These are phyloP conservation scores for Musa itinerans DNA, from an alignment of 176 grass and related monocot species.

Conservation along the genomic window DNA sequence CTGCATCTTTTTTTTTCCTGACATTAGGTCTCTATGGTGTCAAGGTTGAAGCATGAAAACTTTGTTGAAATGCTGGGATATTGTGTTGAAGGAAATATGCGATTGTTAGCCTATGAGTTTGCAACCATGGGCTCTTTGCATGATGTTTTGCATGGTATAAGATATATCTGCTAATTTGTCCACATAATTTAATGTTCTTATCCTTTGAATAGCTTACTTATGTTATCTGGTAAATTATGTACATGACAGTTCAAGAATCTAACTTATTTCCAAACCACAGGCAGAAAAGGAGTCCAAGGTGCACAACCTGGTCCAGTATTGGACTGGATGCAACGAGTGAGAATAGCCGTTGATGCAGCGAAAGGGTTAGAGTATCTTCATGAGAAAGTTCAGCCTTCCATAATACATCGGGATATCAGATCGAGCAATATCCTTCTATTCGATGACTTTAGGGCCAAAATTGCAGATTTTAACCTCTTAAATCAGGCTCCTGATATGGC, in stretches of 20 bases:
- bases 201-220: neutral
- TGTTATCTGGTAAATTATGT: no score
- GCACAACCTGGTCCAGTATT: constrained; percentile 62
- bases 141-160: constrained; percentile 72
- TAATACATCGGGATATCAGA: constrained; percentile 67
- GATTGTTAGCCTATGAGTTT: constrained; percentile 59
- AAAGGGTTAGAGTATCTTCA: constrained; percentile 71
- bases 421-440: constrained; percentile 71
- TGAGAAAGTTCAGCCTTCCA: constrained; percentile 66
- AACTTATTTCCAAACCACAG: constrained; percentile 21
- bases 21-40: constrained; percentile 46
- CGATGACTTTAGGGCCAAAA: constrained; percentile 71
- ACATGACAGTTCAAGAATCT: neutral
- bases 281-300: constrained; percentile 68
- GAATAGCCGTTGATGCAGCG: constrained; percentile 63
- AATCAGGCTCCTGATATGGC: constrained; percentile 81
- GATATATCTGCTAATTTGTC: neutral
- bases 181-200: neutral
- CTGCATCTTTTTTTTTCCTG: neutral
- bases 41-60: constrained; percentile 53
- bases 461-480: constrained; percentile 67
- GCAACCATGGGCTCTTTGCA: constrained; percentile 75
- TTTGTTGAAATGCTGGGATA: constrained; percentile 67
- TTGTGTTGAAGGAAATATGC: constrained; percentile 48
- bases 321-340: constrained; percentile 60